Evolutionary conservation across 2,329 filamentous ascomycete genomes (phyloP).

Genomic region (Neonectria coccinea): DNA sequence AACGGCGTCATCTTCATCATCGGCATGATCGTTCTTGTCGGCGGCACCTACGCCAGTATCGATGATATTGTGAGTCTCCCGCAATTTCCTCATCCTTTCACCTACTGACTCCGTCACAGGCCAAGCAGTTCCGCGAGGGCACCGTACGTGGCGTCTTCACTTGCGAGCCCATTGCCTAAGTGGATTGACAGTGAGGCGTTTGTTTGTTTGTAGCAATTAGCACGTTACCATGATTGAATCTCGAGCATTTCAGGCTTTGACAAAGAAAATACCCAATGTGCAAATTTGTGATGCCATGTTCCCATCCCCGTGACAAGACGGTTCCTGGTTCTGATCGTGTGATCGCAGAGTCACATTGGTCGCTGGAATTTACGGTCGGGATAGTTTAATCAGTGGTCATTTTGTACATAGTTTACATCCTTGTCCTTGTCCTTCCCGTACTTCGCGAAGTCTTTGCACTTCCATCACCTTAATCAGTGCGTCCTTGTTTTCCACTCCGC

Average conservation of each 20-base stretch:
- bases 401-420: not conserved
- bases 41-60: conserved; percentile 50
- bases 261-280: not conserved
- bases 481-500: not conserved
- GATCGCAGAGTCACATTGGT: not conserved
- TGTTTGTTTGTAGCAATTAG: conserved; percentile 1
- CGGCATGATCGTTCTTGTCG: conserved; percentile 49
- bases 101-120: conserved; percentile 36
- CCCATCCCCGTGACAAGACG: not conserved
- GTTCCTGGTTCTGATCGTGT: not conserved
- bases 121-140: conserved; percentile 42
- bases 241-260: not conserved
- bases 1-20: conserved; percentile 48
- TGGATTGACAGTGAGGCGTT: conserved; percentile 1
- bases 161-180: conserved; percentile 46
- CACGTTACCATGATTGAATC: not conserved
- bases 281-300: not conserved
- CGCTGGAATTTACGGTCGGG: not conserved
- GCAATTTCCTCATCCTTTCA: not conserved
- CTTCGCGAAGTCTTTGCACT: not conserved
- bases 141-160: conserved; percentile 46
- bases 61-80: conserved; percentile 47
- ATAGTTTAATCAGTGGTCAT: not conserved
- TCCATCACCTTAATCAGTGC: not conserved
- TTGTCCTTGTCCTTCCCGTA: not conserved